Base-by-base conservation (phyloP, 1,284 basidiomycete genomes). In the Pseudozyma sp. region DNA sequence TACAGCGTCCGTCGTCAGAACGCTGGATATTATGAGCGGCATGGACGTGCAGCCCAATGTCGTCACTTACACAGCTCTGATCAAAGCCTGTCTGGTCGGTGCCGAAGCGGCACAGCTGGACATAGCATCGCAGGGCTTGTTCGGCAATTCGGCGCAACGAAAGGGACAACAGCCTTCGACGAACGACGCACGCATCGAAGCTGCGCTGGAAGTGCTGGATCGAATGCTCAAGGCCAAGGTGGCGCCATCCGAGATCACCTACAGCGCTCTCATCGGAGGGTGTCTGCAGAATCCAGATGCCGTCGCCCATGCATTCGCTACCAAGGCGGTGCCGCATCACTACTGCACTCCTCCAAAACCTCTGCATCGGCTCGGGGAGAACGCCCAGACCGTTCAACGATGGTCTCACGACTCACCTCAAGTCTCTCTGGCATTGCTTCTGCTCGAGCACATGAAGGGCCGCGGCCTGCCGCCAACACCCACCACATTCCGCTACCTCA, bases 1-100 rank as follows among this genome's bases (percentile, higher is more conserved):
- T 3, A 65, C 52, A 7, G 58, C 49, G 5, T 43, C 72, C 14
- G 70, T 79, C 1, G 49, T 46, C 39, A 72, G 74, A 49, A 65
- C 78, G 29, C 48, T 80, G 35, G 46, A 54, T 4, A 68, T 82
- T 39, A 82, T 82, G 78, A 59, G 68, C 13, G 47, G 57, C 35
- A 54, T 78, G 53, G 59, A 70, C 11, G 73, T 80, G 30, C 57
- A 68, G 51, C 62, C 75, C 16, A 82, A 80, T 48, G 65, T 58
- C 10, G 60, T 79, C 17, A 81, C 79, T 5, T 75, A 78, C 42
- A 81, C 80, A 1, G 71, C 80, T 17, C 73, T 81, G 75, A 79
- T 81, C 71, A 81, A 80, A 55, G 77, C 78, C 11, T 77, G 72
- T 33, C 54, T 79, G 34, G 66, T 49, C 1, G 71, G 65, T 30